Percentiles rank a stretch among this genome's conserved stretches.
phyloP scores from a whole-genome alignment of 352 stramenopile genomes.

The Phytopythium delawarense region DNA sequence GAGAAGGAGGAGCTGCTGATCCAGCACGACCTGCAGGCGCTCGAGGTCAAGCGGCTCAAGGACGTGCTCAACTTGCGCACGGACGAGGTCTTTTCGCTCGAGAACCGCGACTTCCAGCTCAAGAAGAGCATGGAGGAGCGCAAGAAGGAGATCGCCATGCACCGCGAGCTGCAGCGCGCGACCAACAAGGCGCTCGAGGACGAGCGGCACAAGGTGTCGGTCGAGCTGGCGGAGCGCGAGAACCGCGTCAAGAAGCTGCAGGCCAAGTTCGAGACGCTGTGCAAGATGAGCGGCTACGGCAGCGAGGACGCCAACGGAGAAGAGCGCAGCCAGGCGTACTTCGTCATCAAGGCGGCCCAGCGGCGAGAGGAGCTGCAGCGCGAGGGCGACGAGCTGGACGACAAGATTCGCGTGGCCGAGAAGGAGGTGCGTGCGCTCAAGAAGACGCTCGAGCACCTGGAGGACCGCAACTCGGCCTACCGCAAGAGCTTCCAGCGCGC shows the following conservation, averaged over 20 bases:
- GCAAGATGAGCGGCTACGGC: slow-evolving; percentile 69
- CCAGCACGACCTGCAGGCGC: slow-evolving; percentile 90
- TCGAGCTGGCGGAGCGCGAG: slow-evolving; percentile 89
- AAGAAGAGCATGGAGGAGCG: slow-evolving; percentile 93
- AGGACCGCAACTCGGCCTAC: slow-evolving; percentile 92
- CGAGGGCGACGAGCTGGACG: slow-evolving; percentile 93
- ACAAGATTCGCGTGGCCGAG: slow-evolving; percentile 91
- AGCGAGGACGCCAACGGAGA: slow-evolving; percentile 66
- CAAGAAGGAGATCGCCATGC: slow-evolving; percentile 87
- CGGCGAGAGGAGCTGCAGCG: slow-evolving; percentile 93
- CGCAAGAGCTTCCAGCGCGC: slow-evolving; percentile 92
- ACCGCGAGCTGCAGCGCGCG: slow-evolving; percentile 88
- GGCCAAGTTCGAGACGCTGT: slow-evolving; percentile 92
- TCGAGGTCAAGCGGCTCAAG: slow-evolving; percentile 91
- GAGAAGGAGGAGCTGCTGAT: slow-evolving; percentile 93
- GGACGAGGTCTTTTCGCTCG: slow-evolving; percentile 92
- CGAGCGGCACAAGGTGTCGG: slow-evolving; percentile 90
- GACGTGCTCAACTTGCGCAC: slow-evolving; percentile 85
- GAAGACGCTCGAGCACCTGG: slow-evolving; percentile 91
- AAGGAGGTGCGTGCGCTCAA: slow-evolving; percentile 92
- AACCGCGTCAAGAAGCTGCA: slow-evolving; percentile 89
- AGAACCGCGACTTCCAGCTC: slow-evolving; percentile 93
- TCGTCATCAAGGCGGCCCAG: slow-evolving; percentile 95
- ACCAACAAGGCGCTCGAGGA: slow-evolving; percentile 89
- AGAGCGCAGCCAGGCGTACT: slow-evolving; percentile 91